Evolutionary conservation across 83 land plant genomes (phyloP).

Genomic region (Picea mariana): DNA sequence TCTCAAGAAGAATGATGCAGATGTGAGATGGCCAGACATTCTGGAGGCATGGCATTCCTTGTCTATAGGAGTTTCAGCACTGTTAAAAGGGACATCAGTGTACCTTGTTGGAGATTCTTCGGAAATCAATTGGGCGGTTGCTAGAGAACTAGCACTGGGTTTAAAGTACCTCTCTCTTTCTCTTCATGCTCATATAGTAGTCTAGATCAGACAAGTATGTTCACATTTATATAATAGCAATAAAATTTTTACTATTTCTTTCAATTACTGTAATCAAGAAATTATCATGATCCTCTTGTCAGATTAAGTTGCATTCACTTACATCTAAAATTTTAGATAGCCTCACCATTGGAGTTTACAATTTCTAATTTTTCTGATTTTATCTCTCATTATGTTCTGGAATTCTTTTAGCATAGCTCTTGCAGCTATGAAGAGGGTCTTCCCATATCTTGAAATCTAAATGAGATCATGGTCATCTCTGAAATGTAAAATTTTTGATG

Average conservation of each 20-base stretch:
- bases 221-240: background rate
- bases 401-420: too few species aligned
- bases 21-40: conserved; percentile 78
- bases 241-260: background rate
- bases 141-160: conserved; percentile 61
- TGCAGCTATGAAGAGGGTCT: conserved; percentile 3
- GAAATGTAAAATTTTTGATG: background rate
- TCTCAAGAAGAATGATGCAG: conserved; percentile 64
- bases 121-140: conserved; percentile 65
- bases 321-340: background rate
- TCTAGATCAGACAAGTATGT: background rate
- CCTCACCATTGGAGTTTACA: background rate
- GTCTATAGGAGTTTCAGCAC: conserved; percentile 39
- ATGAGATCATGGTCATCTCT: background rate
- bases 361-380: background rate
- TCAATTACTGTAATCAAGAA: background rate
- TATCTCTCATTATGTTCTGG: background rate
- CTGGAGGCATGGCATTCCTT: conserved; percentile 72
- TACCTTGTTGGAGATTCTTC: conserved; percentile 72
- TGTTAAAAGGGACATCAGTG: conserved; percentile 71
- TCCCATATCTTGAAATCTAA: background rate
- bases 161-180: conserved; percentile 51
- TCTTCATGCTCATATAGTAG: background rate
- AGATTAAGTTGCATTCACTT: background rate
- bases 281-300: background rate